Conservation (phyloP, 1,139 yeast species). For the Suhomyces maxii region DNA sequence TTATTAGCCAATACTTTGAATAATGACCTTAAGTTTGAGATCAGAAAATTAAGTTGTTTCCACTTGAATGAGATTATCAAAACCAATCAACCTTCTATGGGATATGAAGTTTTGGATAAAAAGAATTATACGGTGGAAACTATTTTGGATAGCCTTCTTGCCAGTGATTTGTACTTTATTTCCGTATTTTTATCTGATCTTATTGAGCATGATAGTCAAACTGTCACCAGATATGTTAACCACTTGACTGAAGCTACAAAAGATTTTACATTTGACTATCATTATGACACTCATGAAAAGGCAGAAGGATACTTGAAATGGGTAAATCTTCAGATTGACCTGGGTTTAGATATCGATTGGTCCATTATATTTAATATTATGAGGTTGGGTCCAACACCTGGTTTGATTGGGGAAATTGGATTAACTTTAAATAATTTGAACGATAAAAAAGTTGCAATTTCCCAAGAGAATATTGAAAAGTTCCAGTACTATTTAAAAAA, state of each 20-base stretch:
- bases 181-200: conserved; percentile 20
- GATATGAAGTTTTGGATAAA: not conserved
- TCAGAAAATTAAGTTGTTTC: conserved; percentile 29
- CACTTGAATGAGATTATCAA: conserved; percentile 6
- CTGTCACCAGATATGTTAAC: not conserved
- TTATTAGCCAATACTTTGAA: conserved; percentile 26
- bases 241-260: conserved; percentile 1
- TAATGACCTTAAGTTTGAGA: conserved; percentile 34
- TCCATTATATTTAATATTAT: conserved; percentile 19
- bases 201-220: not conserved
- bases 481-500: conserved; percentile 28
- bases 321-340: conserved; percentile 13
- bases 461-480: conserved; percentile 19
- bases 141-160: not conserved
- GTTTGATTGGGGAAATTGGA: conserved; percentile 23
- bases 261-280: conserved; percentile 28
- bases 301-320: conserved; percentile 35
- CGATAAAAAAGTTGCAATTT: conserved; percentile 6
- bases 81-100: not conserved
- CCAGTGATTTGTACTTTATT: conserved; percentile 17
- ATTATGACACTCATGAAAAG: conserved; percentile 26
- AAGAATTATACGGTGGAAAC: not conserved
- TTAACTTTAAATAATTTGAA: conserved; percentile 20
- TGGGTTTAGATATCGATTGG: conserved; percentile 15
- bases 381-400: conserved; percentile 15